phyloP scores from a whole-genome alignment of 2,329 filamentous ascomycete genomes.

The Neofusicoccum ribis region DNA sequence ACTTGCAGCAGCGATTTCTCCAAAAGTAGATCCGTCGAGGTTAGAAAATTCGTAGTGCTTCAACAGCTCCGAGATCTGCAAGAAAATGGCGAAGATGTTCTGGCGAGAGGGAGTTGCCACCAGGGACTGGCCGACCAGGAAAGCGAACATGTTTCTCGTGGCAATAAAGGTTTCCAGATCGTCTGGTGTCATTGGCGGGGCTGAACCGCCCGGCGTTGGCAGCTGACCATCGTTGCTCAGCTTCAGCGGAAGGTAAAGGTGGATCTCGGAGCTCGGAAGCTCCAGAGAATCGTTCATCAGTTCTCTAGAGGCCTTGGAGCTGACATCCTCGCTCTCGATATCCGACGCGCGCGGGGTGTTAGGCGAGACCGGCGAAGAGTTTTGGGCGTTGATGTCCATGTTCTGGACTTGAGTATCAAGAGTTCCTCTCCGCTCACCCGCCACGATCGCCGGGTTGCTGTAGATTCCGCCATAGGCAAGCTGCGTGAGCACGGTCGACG shows the following conservation, averaged over 20 bases:
- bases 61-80: constrained; percentile 60
- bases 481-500: constrained; percentile 57
- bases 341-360: constrained; percentile 31
- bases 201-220: constrained; percentile 30
- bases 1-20: constrained; percentile 62
- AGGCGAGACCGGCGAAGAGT: constrained; percentile 27
- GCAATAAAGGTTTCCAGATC: constrained; percentile 60
- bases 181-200: constrained; percentile 39
- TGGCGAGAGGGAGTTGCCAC: constrained; percentile 58
- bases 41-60: constrained; percentile 62
- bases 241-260: constrained; percentile 61
- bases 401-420: constrained; percentile 29
- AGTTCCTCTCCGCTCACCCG: constrained; percentile 30
- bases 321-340: constrained; percentile 39
- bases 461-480: constrained; percentile 57
- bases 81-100: constrained; percentile 61
- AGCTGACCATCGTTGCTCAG: constrained; percentile 51
- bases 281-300: constrained; percentile 48
- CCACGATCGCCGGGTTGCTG: constrained; percentile 30
- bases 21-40: constrained; percentile 63
- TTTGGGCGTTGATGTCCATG: constrained; percentile 29
- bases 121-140: constrained; percentile 62
- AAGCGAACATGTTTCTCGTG: constrained; percentile 65
- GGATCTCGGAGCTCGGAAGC: constrained; percentile 50
- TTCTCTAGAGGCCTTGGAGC: constrained; percentile 51